Base-by-base conservation (phyloP, 768 basidiomycete species). In the Amanita pseudoporphyria region DNA sequence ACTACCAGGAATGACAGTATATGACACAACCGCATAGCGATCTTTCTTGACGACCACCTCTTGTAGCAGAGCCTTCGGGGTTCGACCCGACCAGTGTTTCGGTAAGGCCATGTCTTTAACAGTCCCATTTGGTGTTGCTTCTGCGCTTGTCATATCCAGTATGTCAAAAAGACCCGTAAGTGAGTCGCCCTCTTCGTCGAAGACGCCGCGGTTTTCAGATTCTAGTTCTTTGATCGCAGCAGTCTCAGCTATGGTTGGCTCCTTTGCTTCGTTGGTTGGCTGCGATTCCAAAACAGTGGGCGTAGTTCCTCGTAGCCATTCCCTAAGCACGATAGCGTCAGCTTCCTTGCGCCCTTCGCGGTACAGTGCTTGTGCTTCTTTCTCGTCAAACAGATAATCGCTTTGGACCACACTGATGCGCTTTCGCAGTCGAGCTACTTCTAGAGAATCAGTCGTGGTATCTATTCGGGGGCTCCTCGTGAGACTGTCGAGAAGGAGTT, bases 81-180 rank as follows among this genome's bases (percentile, higher is more conserved):
- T 83, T 35, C 79, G 82, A 31, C 87, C 85, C 32, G 87, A 82
- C 72, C 82, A 84, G 58, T 87, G 80, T 65, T 88, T 95, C 2
- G 91, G 87, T 21, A 90, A 69, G 1, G 79, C 60, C 82, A 98
- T 84, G 52, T 92, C 81, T 22, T 82, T 72, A 54, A 84, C 59
- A 22, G 55, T 70, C 12, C 84, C 86, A 46, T 71, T 62, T 9
- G 70, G 62, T 16, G 76, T 79, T n/a, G 73, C 71, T 54, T 78
- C 78, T n/a, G 70, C 75, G 5, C 67, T 60, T 10, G 82, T 77
- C 58, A 78, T 68, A 45, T 73, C 72, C 19, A 95, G 70, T 44
- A 93, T 68, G 35, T 78, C 83, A 49, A 93, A 75, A 28, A 96
- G 66, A 13, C 91, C 82, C 5, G 73, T 81, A 10, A 62, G 63